These are phyloP conservation scores for Neophaeococcomyces mojaviensis DNA, from an alignment of 2,329 filamentous ascomycete genomes.

Conservation along the genomic window DNA sequence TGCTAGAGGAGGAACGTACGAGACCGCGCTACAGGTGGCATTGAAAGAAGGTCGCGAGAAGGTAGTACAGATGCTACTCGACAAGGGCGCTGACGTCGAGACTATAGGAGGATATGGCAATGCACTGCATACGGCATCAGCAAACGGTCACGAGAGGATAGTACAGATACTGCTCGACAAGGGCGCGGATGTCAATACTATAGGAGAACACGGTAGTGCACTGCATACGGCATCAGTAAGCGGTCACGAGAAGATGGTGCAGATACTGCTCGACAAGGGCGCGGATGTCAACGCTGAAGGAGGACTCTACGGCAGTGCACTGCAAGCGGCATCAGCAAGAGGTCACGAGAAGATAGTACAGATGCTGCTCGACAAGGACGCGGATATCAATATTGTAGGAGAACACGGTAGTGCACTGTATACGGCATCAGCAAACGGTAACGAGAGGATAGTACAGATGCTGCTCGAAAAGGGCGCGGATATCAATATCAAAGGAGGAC, in stretches of 20 bases:
- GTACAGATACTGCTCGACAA: constrained; percentile 22
- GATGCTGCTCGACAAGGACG: constrained; percentile 11
- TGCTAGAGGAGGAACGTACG: constrained; percentile 6
- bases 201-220: constrained; percentile 7
- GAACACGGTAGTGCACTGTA: constrained; percentile 6
- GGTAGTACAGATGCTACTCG: constrained; percentile 20
- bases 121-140: constrained; percentile 19
- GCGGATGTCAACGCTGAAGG: constrained; percentile 8
- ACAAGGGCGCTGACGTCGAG: constrained; percentile 23
- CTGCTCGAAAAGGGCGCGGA: no score
- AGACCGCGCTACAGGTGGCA: constrained; percentile 13
- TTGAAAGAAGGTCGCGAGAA: constrained; percentile 6
- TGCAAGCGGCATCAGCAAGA: constrained; percentile 12
- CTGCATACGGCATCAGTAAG: constrained; percentile 2
- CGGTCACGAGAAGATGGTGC: constrained; percentile 1
- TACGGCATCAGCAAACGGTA: constrained; percentile 18
- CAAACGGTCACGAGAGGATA: constrained; percentile 15
- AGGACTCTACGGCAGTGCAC: constrained; percentile 11
- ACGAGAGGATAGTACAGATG: constrained; percentile 14
- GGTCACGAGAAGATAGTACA: constrained; percentile 10
- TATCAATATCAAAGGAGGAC: no score
- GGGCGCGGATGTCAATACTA: constrained; percentile 21
- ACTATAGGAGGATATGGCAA: constrained; percentile 8
- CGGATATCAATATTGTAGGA: constrained; percentile 8
- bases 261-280: constrained; percentile 6